Conservation (phyloP, 192 early-diverging fungal species). For the Backusella westeae region DNA sequence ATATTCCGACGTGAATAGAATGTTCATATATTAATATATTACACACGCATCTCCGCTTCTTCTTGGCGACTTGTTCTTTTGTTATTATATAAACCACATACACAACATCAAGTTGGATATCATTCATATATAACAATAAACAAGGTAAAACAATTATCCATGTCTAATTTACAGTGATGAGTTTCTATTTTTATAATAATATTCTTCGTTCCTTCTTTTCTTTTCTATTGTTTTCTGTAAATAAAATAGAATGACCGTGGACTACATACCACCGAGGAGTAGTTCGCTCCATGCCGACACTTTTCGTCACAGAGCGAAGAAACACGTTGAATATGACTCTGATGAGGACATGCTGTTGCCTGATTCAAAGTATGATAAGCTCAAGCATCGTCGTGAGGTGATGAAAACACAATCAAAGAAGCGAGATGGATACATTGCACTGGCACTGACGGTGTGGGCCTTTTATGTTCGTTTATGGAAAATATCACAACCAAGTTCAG, state of each 20-base stretch:
- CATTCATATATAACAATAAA: background rate
- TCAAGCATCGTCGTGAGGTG: background rate
- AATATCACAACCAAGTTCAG: constrained; percentile 37
- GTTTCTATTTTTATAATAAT: background rate
- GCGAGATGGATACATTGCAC: constrained; percentile 2
- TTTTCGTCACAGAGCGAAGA: background rate
- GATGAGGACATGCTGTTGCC: background rate
- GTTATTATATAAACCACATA: no score
- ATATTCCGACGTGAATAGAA: no score
- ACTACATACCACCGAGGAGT: background rate
- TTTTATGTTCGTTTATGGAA: constrained; percentile 40
- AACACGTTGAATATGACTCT: background rate
- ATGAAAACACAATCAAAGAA: background rate
- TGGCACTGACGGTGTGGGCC: constrained; percentile 32
- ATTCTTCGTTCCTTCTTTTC: background rate
- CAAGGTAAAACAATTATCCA: background rate
- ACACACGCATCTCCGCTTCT: no score
- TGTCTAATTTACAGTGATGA: background rate
- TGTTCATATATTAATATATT: no score
- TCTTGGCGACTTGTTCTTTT: no score
- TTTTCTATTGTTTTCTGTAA: background rate
- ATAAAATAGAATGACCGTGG: constrained; percentile 5
- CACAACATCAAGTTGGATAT: no score
- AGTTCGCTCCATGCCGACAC: background rate
- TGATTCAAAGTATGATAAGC: constrained; percentile 1